phyloP scores from a whole-genome alignment of 805 yeast genomes.

The Sugiyamaella smithiae region DNA sequence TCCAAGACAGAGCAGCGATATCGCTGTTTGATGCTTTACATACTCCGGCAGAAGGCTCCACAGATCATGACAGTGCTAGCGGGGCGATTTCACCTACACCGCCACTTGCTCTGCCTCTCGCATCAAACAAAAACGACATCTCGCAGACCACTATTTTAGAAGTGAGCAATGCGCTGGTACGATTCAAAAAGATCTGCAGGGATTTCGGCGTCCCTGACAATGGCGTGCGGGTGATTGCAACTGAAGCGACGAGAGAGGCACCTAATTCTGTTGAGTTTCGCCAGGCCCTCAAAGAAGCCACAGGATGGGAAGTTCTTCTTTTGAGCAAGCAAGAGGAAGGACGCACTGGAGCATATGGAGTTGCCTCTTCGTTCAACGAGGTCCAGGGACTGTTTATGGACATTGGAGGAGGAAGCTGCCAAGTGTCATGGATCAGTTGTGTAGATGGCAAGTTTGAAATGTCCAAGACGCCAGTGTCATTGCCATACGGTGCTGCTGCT shows the following conservation, averaged over 20 bases:
- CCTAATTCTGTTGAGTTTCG: constrained; percentile 59
- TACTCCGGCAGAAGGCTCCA: constrained; percentile 18
- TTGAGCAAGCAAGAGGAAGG: constrained; percentile 65
- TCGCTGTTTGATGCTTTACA: constrained; percentile 62
- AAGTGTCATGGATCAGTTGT: constrained; percentile 65
- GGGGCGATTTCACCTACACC: neutral
- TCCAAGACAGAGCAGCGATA: constrained; percentile 69
- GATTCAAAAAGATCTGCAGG: constrained; percentile 66
- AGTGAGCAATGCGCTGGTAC: constrained; percentile 58
- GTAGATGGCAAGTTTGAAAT: constrained; percentile 52
- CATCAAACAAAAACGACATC: constrained; percentile 21
- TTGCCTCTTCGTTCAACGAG: constrained; percentile 66
- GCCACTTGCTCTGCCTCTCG: neutral
- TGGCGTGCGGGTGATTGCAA: constrained; percentile 62
- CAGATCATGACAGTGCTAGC: neutral
- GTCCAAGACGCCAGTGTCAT: constrained; percentile 56
- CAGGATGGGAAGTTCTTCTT: constrained; percentile 64
- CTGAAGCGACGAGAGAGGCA: constrained; percentile 73
- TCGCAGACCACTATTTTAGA: constrained; percentile 51
- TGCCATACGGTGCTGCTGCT: constrained; percentile 76
- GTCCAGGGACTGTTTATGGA: constrained; percentile 69
- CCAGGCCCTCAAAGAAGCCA: constrained; percentile 51
- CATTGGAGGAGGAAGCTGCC: constrained; percentile 69
- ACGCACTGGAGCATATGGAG: constrained; percentile 65
- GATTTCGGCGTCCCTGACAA: constrained; percentile 66